Evolutionary conservation across 2,329 filamentous ascomycete genomes (phyloP).

Genomic region (Salinomyces thailandicus): DNA sequence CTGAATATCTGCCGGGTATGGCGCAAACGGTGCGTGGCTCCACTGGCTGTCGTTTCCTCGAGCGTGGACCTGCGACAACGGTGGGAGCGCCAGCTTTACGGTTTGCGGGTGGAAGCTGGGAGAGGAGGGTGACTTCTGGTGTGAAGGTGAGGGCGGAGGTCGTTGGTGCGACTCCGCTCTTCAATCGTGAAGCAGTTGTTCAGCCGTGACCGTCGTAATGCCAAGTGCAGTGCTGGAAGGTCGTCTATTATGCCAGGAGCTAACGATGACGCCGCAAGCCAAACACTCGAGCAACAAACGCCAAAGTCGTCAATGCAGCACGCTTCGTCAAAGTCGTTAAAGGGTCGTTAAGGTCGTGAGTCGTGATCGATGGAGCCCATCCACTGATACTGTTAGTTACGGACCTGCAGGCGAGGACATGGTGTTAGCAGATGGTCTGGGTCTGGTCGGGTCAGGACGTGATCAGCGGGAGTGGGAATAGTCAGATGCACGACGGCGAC

Average conservation of each 20-base stretch:
- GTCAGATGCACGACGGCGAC: constrained; percentile 22
- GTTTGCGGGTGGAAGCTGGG: constrained; percentile 28
- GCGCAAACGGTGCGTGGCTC: constrained; percentile 53
- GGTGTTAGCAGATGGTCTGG: constrained; percentile 9
- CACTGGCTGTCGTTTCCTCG: constrained; percentile 63
- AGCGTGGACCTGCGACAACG: constrained; percentile 72
- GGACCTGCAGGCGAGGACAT: constrained; percentile 9
- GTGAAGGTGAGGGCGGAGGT: not conserved
- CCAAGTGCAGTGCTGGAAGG: not conserved
- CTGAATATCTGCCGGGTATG: constrained; percentile 56
- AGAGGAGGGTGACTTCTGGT: not conserved
- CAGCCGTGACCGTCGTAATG: constrained; percentile 1
- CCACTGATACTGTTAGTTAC: constrained; percentile 20
- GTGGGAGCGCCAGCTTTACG: constrained; percentile 92
- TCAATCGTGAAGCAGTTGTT: constrained; percentile 1
- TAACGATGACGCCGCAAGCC: constrained; percentile 4
- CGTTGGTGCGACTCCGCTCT: not conserved
- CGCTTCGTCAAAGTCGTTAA: constrained; percentile 16
- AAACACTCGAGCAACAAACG: constrained; percentile 12
- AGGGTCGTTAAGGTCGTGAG: constrained; percentile 24
- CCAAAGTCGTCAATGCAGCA: constrained; percentile 26
- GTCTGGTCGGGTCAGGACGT: too few species aligned
- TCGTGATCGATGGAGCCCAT: constrained; percentile 18
- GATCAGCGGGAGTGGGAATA: constrained; percentile 2
- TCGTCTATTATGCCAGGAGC: constrained; percentile 7